Conservation (phyloP, 768 basidiomycete genomes). For the Leccinum truebloodii region DNA sequence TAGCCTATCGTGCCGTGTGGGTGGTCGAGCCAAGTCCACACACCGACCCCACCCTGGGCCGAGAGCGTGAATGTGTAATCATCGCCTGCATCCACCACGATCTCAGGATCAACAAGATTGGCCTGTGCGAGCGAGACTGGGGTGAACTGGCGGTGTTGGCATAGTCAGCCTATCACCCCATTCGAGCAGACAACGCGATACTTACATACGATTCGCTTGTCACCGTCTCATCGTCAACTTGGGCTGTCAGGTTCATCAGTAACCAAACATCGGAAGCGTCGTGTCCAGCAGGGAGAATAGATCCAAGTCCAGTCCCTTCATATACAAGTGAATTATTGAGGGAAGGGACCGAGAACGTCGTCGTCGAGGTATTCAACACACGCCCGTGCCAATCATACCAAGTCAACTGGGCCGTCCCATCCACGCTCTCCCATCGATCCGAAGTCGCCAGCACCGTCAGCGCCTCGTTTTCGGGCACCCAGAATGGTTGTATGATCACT, state of each 20-base stretch:
- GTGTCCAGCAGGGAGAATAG: constrained; percentile 46
- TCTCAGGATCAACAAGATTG: no score
- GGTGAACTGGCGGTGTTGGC: constrained; percentile 42
- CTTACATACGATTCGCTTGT: constrained; percentile 56
- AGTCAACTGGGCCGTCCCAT: constrained; percentile 49
- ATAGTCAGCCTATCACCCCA: background rate
- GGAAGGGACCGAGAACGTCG: constrained; percentile 44
- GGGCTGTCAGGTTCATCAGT: constrained; percentile 49
- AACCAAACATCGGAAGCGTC: constrained; percentile 50
- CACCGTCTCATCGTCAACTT: constrained; percentile 41
- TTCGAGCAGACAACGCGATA: background rate
- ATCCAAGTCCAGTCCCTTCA: constrained; percentile 40
- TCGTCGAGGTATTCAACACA: constrained; percentile 37
- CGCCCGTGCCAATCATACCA: constrained; percentile 60
- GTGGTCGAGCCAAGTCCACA: constrained; percentile 64
- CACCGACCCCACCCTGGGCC: constrained; percentile 53
- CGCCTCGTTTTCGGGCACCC: constrained; percentile 49
- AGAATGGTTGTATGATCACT: constrained; percentile 55
- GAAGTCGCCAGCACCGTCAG: constrained; percentile 52
- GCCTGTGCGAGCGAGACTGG: constrained; percentile 45
- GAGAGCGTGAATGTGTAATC: constrained; percentile 52
- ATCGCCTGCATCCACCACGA: constrained; percentile 3
- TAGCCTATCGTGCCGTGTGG: constrained; percentile 53
- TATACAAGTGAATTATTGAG: constrained; percentile 52
- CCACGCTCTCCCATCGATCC: constrained; percentile 49